These are phyloP conservation scores for Nitzschia palea DNA, from an alignment of 108 stramenopile genomes.

Conservation along the genomic window DNA sequence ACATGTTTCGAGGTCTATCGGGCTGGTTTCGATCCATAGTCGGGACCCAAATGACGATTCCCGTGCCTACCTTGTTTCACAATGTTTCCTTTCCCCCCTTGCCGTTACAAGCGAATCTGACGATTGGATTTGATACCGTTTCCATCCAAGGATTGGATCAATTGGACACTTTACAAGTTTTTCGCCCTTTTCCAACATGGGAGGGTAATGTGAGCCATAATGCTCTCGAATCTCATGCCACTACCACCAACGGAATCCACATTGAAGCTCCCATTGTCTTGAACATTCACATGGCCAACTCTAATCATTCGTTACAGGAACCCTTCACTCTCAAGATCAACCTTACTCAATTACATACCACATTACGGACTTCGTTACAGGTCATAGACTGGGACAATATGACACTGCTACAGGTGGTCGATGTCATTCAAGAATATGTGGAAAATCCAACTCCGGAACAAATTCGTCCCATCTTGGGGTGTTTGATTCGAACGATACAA, in stretches of 20 bases:
- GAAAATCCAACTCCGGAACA: conserved; percentile 1
- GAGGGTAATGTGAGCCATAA: not conserved
- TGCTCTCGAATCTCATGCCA: not conserved
- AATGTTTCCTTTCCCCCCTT: conserved; percentile 49
- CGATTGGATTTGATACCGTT: conserved; percentile 29
- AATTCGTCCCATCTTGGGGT: conserved; percentile 5
- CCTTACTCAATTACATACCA: conserved; percentile 33
- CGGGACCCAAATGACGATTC: conserved; percentile 13
- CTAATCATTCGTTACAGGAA: conserved; percentile 33
- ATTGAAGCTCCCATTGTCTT: conserved; percentile 38
- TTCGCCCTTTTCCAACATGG: conserved; percentile 21
- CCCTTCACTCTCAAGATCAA: conserved; percentile 53
- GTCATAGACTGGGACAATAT: conserved; percentile 42
- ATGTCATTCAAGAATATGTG: conserved; percentile 3
- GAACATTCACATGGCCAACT: conserved; percentile 37
- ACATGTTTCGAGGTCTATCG: conserved; percentile 68
- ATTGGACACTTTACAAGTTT: conserved; percentile 42
- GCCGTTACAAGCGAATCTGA: conserved; percentile 21
- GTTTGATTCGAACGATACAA: conserved; percentile 22
- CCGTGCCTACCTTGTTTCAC: conserved; percentile 32
- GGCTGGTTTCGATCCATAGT: conserved; percentile 54
- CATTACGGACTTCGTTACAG: conserved; percentile 1
- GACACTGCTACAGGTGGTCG: conserved; percentile 43
- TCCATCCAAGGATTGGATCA: conserved; percentile 55
- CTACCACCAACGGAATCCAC: conserved; percentile 14